A percentile compares a stretch with the other conserved stretches of the same genome.
These are phyloP conservation scores for Corylus avellana DNA, from an alignment of 306 rosid genomes.

Conservation along the genomic window DNA sequence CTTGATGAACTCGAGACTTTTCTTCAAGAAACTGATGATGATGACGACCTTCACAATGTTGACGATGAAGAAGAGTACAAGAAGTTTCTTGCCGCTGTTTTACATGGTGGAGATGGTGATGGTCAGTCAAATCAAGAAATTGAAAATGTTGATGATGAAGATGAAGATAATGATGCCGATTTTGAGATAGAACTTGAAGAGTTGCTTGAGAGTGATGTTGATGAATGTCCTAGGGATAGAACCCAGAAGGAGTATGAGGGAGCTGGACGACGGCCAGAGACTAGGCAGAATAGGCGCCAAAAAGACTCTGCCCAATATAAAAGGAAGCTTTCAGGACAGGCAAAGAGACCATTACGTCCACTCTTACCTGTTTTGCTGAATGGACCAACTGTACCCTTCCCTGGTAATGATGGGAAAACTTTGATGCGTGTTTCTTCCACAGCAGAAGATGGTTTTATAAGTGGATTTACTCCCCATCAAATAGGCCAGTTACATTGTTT, in stretches of 20 bases:
- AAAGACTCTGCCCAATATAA: constrained; percentile 48
- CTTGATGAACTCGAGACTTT: constrained; percentile 95
- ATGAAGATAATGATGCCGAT: constrained; percentile 93
- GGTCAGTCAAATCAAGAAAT: constrained; percentile 53
- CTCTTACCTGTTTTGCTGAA: constrained; percentile 71
- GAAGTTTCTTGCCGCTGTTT: constrained; percentile 85
- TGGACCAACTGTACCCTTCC: constrained; percentile 42
- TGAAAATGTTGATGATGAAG: constrained; percentile 75
- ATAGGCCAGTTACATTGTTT: constrained; percentile 77
- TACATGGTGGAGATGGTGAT: constrained; percentile 67
- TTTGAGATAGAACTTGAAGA: constrained; percentile 97
- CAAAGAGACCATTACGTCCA: constrained; percentile 76
- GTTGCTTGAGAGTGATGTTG: constrained; percentile 81
- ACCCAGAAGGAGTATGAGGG: constrained; percentile 44
- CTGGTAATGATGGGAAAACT: constrained; percentile 39
- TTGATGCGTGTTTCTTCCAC: constrained; percentile 54
- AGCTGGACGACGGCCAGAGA: constrained; percentile 78
- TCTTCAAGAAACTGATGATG: constrained; percentile 97
- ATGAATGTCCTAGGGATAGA: constrained; percentile 47
- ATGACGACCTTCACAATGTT: constrained; percentile 84
- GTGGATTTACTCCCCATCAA: constrained; percentile 81
- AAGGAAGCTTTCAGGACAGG: constrained; percentile 51
- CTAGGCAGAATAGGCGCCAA: constrained; percentile 74
- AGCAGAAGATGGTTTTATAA: constrained; percentile 53
- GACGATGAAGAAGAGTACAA: constrained; percentile 91